These are phyloP conservation scores for Talaromyces verruculosus DNA, from an alignment of 2,329 filamentous ascomycete species.

Conservation along the genomic window DNA sequence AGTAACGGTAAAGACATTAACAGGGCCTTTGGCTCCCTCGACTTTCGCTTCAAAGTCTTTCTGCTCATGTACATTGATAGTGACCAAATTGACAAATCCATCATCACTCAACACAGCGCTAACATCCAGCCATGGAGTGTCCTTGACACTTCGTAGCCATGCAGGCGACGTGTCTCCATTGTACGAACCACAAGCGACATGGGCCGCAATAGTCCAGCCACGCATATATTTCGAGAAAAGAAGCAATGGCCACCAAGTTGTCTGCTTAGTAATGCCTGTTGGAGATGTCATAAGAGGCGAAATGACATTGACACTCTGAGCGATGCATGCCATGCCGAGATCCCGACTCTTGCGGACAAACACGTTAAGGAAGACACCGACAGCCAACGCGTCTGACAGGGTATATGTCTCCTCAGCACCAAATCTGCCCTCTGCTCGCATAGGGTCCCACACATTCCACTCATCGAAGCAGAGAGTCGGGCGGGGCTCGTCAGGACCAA, in stretches of 20 bases:
- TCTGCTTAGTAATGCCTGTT: conserved; percentile 65
- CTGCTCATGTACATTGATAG: conserved; percentile 69
- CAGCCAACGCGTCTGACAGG: conserved; percentile 72
- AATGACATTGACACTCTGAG: conserved; percentile 76
- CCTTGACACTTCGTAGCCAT: conserved; percentile 51
- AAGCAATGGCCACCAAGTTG: conserved; percentile 72
- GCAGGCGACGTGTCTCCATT: conserved; percentile 53
- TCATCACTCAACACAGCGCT: conserved; percentile 48
- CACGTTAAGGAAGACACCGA: conserved; percentile 72
- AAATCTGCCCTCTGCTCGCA: conserved; percentile 66
- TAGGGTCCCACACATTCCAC: conserved; percentile 81
- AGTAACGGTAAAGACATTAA: conserved; percentile 64
- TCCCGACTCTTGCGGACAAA: conserved; percentile 70
- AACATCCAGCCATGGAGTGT: conserved; percentile 61
- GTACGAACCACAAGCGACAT: conserved; percentile 65
- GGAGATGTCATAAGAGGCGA: conserved; percentile 71
- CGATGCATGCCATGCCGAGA: conserved; percentile 76
- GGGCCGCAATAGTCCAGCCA: conserved; percentile 65
- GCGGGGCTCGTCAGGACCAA: conserved; percentile 57
- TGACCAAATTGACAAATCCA: conserved; percentile 64
- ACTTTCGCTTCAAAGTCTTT: conserved; percentile 60
- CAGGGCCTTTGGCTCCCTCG: conserved; percentile 54
- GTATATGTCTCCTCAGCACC: conserved; percentile 75
- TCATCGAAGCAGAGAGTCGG: conserved; percentile 79
- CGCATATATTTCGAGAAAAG: conserved; percentile 73